These are phyloP conservation scores for Sphagnum tenellum DNA, from an alignment of 225 moss, liverwort and hornwort genomes.

Conservation along the genomic window DNA sequence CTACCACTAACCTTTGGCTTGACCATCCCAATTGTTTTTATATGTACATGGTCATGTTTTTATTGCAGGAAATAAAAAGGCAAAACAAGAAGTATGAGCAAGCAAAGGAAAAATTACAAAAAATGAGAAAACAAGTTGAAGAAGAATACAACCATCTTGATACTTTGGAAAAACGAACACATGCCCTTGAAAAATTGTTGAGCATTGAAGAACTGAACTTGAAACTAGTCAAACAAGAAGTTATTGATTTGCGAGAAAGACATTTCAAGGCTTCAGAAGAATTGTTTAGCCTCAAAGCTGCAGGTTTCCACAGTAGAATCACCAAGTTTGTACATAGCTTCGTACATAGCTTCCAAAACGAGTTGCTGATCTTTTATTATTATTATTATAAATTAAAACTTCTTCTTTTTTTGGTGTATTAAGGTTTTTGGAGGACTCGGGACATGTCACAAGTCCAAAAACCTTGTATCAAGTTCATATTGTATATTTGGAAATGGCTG, in stretches of 20 bases:
- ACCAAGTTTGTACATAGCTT: too few species aligned
- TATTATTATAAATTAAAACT: too few species aligned
- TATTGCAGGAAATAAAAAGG: slow-evolving; percentile 52
- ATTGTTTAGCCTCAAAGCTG: slow-evolving; percentile 33
- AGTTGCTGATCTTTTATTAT: too few species aligned
- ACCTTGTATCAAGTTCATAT: too few species aligned
- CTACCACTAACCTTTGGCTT: too few species aligned
- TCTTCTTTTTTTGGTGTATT: too few species aligned
- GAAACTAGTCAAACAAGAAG: slow-evolving; percentile 53
- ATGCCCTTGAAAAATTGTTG: slow-evolving; percentile 52
- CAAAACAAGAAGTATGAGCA: slow-evolving; percentile 56
- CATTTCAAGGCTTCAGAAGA: slow-evolving; percentile 62
- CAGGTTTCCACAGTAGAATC: slow-evolving; percentile 17
- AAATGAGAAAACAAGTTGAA: slow-evolving; percentile 57
- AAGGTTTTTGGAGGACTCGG: too few species aligned
- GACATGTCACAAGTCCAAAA: too few species aligned
- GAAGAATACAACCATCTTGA: slow-evolving; percentile 72
- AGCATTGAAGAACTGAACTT: slow-evolving; percentile 65
- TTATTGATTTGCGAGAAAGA: slow-evolving; percentile 46
- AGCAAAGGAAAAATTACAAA: slow-evolving; percentile 35
- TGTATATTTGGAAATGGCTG: background rate
- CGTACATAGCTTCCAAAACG: too few species aligned
- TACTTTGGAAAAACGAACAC: slow-evolving; percentile 60
- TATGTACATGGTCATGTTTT: too few species aligned
- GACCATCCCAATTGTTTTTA: too few species aligned